Evolutionary conservation across 1,284 basidiomycete genomes (phyloP).

Genomic region (Tilletia caries): DNA sequence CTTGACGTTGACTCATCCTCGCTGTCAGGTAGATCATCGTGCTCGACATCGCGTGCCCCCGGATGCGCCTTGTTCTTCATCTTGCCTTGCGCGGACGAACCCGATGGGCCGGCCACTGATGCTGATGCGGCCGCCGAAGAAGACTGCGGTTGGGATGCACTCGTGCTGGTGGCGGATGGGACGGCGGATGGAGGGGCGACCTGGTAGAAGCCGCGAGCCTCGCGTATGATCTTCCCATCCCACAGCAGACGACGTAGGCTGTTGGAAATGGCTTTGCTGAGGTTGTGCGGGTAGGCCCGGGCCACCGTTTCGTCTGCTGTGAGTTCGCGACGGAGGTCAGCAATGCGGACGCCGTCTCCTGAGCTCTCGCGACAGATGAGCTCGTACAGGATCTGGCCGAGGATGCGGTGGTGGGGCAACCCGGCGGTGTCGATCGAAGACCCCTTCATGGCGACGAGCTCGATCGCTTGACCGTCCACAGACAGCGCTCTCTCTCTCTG

Average conservation of each 20-base stretch:
- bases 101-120: too few relatives aligned
- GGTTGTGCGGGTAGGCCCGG: conserved; percentile 6
- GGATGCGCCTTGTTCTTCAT: not conserved
- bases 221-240: conserved; percentile 12
- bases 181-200: not conserved
- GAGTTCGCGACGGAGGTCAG: conserved; percentile 6
- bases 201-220: conserved; percentile 12
- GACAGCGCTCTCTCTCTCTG: too few relatives aligned
- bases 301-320: not conserved
- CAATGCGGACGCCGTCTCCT: conserved; percentile 7
- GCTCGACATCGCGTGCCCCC: not conserved
- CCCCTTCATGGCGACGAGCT: conserved; percentile 2
- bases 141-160: not conserved
- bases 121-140: not conserved
- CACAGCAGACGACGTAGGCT: conserved; percentile 6
- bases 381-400: conserved; percentile 13
- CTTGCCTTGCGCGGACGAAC: too few relatives aligned
- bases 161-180: not conserved
- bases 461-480: not conserved
- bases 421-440: conserved; percentile 7
- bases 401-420: conserved; percentile 12
- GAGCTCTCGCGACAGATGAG: conserved; percentile 11
- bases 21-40: not conserved
- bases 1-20: conserved; percentile 1
- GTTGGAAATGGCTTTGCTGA: conserved; percentile 11